Conservation (phyloP, 306 rosid species). For the Coriaria nepalensis region DNA sequence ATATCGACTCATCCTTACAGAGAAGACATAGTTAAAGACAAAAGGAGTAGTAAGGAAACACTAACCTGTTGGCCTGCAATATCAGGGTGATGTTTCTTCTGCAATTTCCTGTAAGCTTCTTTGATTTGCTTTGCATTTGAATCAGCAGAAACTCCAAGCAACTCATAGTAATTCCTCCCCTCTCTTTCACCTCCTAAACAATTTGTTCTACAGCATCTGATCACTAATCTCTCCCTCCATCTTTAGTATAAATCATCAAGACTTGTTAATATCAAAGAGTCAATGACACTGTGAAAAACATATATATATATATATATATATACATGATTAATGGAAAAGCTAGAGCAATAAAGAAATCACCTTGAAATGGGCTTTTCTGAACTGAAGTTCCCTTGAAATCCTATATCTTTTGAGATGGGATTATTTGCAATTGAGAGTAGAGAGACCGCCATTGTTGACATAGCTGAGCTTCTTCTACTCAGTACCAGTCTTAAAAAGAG, state of each 20-base stretch:
- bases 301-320: not conserved
- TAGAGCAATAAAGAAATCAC: conserved; percentile 16
- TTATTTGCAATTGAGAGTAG: conserved; percentile 4
- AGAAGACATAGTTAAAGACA: too few relatives aligned
- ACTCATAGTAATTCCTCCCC: conserved; percentile 41
- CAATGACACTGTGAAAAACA: not conserved
- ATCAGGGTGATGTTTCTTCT: conserved; percentile 71
- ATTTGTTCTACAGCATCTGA: conserved; percentile 33
- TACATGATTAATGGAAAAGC: not conserved
- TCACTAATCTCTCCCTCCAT: conserved; percentile 25
- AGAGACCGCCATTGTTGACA: conserved; percentile 18
- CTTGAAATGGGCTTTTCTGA: conserved; percentile 27
- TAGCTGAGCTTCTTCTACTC: too few relatives aligned
- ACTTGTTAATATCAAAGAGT: not conserved
- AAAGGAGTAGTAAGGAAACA: too few relatives aligned
- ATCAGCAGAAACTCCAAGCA: conserved; percentile 55
- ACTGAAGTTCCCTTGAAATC: conserved; percentile 18
- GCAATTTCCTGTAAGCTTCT: conserved; percentile 66
- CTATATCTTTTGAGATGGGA: conserved; percentile 20
- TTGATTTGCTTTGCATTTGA: conserved; percentile 42
- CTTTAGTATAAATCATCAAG: not conserved
- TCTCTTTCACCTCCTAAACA: conserved; percentile 14
- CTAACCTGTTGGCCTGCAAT: conserved; percentile 62
- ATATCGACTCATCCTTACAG: too few relatives aligned
- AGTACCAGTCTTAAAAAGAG: too few relatives aligned